These are phyloP conservation scores for Syzygium grande DNA, from an alignment of 345 rosid genomes.

Conservation along the genomic window DNA sequence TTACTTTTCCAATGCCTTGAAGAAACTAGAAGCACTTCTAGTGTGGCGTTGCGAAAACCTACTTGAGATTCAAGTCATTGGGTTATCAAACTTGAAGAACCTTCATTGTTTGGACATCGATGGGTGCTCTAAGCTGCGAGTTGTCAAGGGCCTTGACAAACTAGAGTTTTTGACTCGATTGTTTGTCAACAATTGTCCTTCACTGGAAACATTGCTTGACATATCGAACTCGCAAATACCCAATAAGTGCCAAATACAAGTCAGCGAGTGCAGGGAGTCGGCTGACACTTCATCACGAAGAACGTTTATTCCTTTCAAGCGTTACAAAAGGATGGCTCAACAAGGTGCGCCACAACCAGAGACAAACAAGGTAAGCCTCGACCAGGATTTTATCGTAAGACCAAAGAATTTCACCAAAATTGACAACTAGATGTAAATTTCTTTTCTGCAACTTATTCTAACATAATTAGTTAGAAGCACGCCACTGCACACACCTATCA, in stretches of 20 bases:
- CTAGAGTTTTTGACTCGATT: rapidly evolving
- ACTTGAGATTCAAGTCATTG: too few relatives aligned
- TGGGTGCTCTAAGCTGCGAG: rapidly evolving
- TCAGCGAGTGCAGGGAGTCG: rapidly evolving
- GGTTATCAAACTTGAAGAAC: too few relatives aligned
- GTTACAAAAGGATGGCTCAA: too few relatives aligned
- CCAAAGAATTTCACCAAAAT: not conserved
- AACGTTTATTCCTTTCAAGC: too few relatives aligned
- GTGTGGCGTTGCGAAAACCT: rapidly evolving
- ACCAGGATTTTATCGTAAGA: rapidly evolving
- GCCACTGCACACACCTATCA: too few relatives aligned
- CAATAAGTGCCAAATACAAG: rapidly evolving
- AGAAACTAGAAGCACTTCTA: rapidly evolving
- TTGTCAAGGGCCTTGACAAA: too few relatives aligned
- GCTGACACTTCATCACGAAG: too few relatives aligned
- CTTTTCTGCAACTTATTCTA: not conserved
- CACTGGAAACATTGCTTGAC: too few relatives aligned
- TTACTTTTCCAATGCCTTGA: not conserved
- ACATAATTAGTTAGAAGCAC: too few relatives aligned
- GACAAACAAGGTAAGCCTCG: not conserved
- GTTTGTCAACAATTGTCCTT: rapidly evolving
- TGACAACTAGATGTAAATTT: too few relatives aligned
- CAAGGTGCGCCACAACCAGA: too few relatives aligned
- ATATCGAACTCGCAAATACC: too few relatives aligned
- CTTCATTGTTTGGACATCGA: rapidly evolving